These are phyloP conservation scores for Monosporascus cannonballus DNA, from an alignment of 2,329 filamentous ascomycete genomes.

Conservation along the genomic window DNA sequence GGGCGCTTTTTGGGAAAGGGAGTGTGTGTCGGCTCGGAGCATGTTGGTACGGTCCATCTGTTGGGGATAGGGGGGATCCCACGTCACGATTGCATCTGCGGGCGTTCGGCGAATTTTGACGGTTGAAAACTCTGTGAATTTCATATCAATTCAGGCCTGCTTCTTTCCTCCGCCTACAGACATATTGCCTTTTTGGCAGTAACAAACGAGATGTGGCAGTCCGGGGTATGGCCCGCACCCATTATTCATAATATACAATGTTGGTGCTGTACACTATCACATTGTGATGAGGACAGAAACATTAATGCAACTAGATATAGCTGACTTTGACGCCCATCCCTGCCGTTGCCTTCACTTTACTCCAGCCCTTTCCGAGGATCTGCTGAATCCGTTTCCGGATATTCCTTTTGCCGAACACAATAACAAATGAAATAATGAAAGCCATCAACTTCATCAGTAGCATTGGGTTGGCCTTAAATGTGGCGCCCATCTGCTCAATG, in stretches of 20 bases:
- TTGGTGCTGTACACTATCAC: constrained; percentile 7
- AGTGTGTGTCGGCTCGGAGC: background rate
- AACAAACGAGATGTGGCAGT: background rate
- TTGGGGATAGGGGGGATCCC: background rate
- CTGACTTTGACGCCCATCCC: constrained; percentile 98
- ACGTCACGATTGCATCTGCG: background rate
- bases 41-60: background rate
- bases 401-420: constrained; percentile 69
- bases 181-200: background rate
- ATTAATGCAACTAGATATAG: constrained; percentile 65
- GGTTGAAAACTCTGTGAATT: background rate
- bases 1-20: constrained; percentile 23
- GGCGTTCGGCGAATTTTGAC: background rate
- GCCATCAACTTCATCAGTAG: constrained; percentile 59
- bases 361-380: constrained; percentile 65
- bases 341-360: constrained; percentile 75
- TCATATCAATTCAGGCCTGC: too few species aligned
- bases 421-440: constrained; percentile 71
- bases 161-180: background rate
- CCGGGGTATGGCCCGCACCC: background rate
- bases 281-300: constrained; percentile 3
- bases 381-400: constrained; percentile 68
- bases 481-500: constrained; percentile 43
- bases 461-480: constrained; percentile 51
- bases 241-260: constrained; percentile 19